phyloP scores from a whole-genome alignment of 306 rosid genomes.

The Hippophae tibetana region DNA sequence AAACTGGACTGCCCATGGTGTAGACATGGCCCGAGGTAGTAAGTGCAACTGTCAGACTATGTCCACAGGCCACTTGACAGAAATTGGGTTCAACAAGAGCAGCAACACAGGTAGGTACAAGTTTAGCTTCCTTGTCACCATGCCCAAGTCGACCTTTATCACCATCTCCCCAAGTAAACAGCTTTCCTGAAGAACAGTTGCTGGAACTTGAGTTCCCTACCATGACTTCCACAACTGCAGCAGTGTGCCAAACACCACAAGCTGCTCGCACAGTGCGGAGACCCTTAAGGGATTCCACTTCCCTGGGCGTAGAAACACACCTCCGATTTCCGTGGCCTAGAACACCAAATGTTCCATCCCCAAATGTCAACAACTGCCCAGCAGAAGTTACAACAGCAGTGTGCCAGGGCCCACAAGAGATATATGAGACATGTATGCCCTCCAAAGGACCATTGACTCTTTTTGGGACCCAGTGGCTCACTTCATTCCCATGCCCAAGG shows the following conservation, averaged over 20 bases:
- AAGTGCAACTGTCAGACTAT: conserved; percentile 81
- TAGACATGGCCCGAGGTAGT: conserved; percentile 79
- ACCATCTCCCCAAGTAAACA: conserved; percentile 99
- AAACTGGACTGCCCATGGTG: conserved; percentile 90
- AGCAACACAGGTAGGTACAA: conserved; percentile 88
- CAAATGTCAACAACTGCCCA: conserved; percentile 90
- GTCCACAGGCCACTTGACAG: conserved; percentile 91
- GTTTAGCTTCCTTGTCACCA: conserved; percentile 83
- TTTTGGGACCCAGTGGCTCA: conserved; percentile 92
- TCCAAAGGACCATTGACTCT: conserved; percentile 81
- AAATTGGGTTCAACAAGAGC: conserved; percentile 76
- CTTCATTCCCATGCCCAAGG: conserved; percentile 75
- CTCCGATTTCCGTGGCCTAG: conserved; percentile 87
- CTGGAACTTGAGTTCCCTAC: conserved; percentile 78
- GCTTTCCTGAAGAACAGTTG: conserved; percentile 80
- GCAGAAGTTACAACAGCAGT: conserved; percentile 90
- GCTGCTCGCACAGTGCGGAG: conserved; percentile 90
- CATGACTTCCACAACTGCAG: conserved; percentile 93
- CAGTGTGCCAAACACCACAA: conserved; percentile 99
- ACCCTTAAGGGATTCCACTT: conserved; percentile 92
- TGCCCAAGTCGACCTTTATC: conserved; percentile 98
- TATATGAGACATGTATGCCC: conserved; percentile 82
- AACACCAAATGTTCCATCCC: conserved; percentile 98
- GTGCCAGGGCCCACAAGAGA: conserved; percentile 99
- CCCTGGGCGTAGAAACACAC: conserved; percentile 76